phyloP scores from a whole-genome alignment of 177 flowering plant species.

The Tripterygium wilfordii region DNA sequence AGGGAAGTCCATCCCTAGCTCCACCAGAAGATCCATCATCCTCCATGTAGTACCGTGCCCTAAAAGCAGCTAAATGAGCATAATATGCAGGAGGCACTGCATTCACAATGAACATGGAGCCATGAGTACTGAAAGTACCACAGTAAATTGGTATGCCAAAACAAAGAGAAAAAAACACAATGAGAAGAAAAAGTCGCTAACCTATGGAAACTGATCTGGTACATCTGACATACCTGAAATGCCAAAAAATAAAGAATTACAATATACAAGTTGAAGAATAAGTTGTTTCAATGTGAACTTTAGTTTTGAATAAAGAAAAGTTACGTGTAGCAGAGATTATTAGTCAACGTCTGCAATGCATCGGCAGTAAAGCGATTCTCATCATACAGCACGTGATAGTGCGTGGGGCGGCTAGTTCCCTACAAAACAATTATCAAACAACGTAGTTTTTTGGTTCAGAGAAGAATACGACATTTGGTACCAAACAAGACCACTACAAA shows the following conservation, averaged over 20 bases:
- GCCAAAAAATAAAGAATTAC: background rate
- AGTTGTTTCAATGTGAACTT: background rate
- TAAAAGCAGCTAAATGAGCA: conserved; percentile 74
- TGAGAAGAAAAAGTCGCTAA: conserved; percentile 8
- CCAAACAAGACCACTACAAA: background rate
- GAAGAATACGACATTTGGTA: no score
- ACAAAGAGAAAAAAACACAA: background rate
- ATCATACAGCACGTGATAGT: conserved; percentile 79
- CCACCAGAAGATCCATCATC: conserved; percentile 26
- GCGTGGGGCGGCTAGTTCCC: conserved; percentile 77
- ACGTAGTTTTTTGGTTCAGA: background rate
- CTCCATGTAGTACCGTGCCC: conserved; percentile 69
- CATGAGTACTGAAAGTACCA: background rate
- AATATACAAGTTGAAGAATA: background rate
- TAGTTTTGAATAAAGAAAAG: background rate
- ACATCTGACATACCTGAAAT: conserved; percentile 72
- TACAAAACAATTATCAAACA: conserved; percentile 7
- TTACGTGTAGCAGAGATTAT: conserved; percentile 83
- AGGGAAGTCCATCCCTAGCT: conserved; percentile 32
- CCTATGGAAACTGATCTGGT: conserved; percentile 87
- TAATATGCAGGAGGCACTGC: conserved; percentile 91
- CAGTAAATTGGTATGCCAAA: background rate
- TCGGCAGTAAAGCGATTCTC: conserved; percentile 71
- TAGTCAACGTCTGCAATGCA: conserved; percentile 51
- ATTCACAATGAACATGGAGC: background rate